Base-by-base conservation (phyloP, 345 rosid genomes). In the Citrus inodora region DNA sequence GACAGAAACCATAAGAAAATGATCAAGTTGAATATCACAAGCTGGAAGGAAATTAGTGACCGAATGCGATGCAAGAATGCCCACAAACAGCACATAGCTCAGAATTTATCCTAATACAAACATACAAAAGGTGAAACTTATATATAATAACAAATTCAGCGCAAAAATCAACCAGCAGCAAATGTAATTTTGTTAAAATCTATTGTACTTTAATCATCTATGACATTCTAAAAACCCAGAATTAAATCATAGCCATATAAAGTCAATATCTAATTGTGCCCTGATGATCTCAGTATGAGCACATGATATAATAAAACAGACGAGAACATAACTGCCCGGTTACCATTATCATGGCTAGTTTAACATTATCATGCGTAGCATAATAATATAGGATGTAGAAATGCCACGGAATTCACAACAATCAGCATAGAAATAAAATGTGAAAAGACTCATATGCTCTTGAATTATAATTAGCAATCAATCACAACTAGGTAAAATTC, bases 401-500 rank as follows among this genome's bases (percentile, higher is more conserved):
- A 58, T 11, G 66, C 58, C 27, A 32, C 59, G 48, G 21, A 80
- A 68, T 14, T 32, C 19, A 14, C 70, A 67, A 59, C 6, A 46
- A 65, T 27, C 40, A 37, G 27, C 27, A 65, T 4, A 79, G 51
- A 75, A 66, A 82, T 71, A 30, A 68, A 67, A 74, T 74, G 61
- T 16, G 8, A 79, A 76, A 77, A 46, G 35, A 40, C 46, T 71
- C 19, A n/a, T 66, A 40, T 58, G 51, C 38, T 74, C 65, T 66
- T 71, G 42, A 65, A 32, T 67, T 28, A 63, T 72, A 42, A 22
- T 32, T 69, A n/a, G 6, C 38, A 67, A 22, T 22, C 66, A 56
- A 53, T 63, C 22, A 3, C 68, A 78, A 56, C 32, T 56, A 61
- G 55, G 32, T 32, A 7, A 42, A 58, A 11, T 65, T 70, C 69